phyloP scores from a whole-genome alignment of 2,329 filamentous ascomycete species.

The Lachnellula hyalina region DNA sequence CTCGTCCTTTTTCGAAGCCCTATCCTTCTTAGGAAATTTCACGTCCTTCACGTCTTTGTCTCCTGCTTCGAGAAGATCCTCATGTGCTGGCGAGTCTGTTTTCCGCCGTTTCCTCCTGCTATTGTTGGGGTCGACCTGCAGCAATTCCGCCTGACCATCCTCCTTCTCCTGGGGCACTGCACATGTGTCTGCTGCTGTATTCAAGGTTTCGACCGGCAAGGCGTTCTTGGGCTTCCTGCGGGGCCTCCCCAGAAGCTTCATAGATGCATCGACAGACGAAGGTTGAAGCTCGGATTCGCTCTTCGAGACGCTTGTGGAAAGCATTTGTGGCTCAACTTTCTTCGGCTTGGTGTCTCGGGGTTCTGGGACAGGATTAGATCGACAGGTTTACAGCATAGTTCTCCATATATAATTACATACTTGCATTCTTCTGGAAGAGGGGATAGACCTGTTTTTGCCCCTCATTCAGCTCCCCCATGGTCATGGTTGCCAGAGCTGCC shows the following conservation, averaged over 20 bases:
- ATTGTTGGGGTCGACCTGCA: slow-evolving; percentile 30
- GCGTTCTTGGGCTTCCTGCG: not conserved
- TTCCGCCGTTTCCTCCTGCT: slow-evolving; percentile 41
- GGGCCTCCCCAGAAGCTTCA: not conserved
- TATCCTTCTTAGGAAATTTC: not conserved
- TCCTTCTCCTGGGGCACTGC: not conserved
- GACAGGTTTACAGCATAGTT: not conserved
- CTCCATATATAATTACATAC: slow-evolving; percentile 17
- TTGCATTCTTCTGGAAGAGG: slow-evolving; percentile 27
- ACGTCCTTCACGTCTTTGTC: slow-evolving; percentile 5
- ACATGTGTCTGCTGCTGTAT: not conserved
- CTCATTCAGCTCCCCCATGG: slow-evolving; percentile 27
- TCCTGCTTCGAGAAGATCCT: slow-evolving; percentile 1
- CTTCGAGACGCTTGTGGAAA: not conserved
- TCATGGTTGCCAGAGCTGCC: slow-evolving; percentile 27
- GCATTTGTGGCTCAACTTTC: not conserved
- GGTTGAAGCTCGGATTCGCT: not conserved
- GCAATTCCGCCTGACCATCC: slow-evolving; percentile 13
- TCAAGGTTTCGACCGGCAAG: not conserved
- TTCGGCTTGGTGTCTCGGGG: not conserved
- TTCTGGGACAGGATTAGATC: not conserved
- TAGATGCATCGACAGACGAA: not conserved
- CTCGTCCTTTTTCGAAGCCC: not conserved
- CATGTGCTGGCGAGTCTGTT: slow-evolving; percentile 30
- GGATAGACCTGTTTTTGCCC: slow-evolving; percentile 26